These are phyloP conservation scores for Tuber calosporum DNA, from an alignment of 495 filamentous ascomycete species.

Conservation along the genomic window DNA sequence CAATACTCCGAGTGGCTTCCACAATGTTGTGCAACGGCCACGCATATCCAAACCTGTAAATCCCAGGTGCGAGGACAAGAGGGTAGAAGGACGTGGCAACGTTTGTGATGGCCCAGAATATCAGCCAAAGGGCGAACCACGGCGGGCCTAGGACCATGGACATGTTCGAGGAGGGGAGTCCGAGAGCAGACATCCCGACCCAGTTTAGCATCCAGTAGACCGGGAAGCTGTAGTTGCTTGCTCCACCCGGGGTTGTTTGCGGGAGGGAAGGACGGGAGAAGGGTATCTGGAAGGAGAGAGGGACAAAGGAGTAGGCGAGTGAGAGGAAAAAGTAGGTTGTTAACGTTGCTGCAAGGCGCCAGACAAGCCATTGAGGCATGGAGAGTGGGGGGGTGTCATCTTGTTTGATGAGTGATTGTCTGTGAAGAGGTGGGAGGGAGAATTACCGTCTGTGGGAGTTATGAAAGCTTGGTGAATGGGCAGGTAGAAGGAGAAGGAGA, in stretches of 20 bases:
- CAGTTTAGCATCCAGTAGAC: slow-evolving; percentile 74
- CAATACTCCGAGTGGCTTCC: slow-evolving; percentile 54
- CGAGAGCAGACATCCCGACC: slow-evolving; percentile 61
- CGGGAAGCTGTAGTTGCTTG: slow-evolving; percentile 59
- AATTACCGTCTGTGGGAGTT: slow-evolving; percentile 32
- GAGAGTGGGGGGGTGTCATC: slow-evolving; percentile 54
- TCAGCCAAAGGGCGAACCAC: slow-evolving; percentile 63
- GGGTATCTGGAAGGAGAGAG: slow-evolving; percentile 59
- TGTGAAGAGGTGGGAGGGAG: no score
- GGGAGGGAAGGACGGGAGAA: slow-evolving; percentile 49
- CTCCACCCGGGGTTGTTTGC: slow-evolving; percentile 44
- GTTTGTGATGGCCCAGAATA: slow-evolving; percentile 72
- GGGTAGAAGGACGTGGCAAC: slow-evolving; percentile 60
- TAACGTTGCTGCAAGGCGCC: slow-evolving; percentile 57
- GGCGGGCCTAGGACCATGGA: slow-evolving; percentile 62
- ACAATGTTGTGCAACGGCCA: slow-evolving; percentile 67
- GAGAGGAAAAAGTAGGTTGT: slow-evolving; percentile 61
- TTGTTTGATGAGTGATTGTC: not conserved
- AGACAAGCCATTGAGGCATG: slow-evolving; percentile 54
- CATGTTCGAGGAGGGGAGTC: slow-evolving; percentile 65
- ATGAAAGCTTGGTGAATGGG: slow-evolving; percentile 58
- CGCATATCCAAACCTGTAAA: slow-evolving; percentile 63
- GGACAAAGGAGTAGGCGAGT: slow-evolving; percentile 59
- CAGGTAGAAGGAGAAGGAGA: slow-evolving; percentile 63
- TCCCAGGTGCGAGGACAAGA: slow-evolving; percentile 53